A percentile compares a stretch with the other conserved stretches of the same genome.
These are phyloP conservation scores for Nematocida homosporus DNA, from an alignment of 371 early-diverging fungal species.

Conservation along the genomic window DNA sequence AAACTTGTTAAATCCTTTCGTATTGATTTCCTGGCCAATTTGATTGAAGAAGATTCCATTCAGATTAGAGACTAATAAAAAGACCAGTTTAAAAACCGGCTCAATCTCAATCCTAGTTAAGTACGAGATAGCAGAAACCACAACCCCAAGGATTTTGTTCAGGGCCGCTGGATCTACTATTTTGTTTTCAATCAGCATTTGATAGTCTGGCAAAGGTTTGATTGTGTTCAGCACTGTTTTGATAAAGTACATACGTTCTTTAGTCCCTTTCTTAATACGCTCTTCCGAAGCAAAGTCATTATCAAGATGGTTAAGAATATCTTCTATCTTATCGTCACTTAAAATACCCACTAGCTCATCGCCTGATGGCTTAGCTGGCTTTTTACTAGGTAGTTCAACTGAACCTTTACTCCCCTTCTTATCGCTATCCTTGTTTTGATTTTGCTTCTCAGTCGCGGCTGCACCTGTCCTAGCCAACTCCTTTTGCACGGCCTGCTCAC, in stretches of 20 bases:
- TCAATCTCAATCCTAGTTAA: slow-evolving; percentile 13
- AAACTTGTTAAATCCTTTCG: slow-evolving; percentile 26
- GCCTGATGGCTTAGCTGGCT: slow-evolving; percentile 1
- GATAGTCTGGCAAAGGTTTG: slow-evolving; percentile 21
- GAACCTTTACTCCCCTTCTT: background rate
- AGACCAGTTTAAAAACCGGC: slow-evolving; percentile 24
- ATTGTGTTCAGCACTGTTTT: slow-evolving; percentile 23
- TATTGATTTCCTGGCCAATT: slow-evolving; percentile 29
- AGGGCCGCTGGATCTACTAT: slow-evolving; percentile 18
- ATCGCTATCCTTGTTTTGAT: background rate
- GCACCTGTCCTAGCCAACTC: background rate
- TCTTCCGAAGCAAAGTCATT: slow-evolving; percentile 23
- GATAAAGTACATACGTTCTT: slow-evolving; percentile 24
- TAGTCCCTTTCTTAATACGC: background rate
- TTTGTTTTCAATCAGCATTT: slow-evolving; percentile 29
- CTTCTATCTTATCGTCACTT: slow-evolving; percentile 16
- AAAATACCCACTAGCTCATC: background rate
- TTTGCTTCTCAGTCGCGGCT: slow-evolving; percentile 2
- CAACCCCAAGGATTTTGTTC: slow-evolving; percentile 25
- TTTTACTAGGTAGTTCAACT: background rate
- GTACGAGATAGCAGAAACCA: slow-evolving; percentile 21
- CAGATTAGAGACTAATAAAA: slow-evolving; percentile 24
- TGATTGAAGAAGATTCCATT: slow-evolving; percentile 35
- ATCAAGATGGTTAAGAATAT: slow-evolving; percentile 36
- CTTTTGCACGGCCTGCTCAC: background rate